Evolutionary conservation across 495 filamentous ascomycete species (phyloP).

Genomic region (Penicillium egyptiacum): DNA sequence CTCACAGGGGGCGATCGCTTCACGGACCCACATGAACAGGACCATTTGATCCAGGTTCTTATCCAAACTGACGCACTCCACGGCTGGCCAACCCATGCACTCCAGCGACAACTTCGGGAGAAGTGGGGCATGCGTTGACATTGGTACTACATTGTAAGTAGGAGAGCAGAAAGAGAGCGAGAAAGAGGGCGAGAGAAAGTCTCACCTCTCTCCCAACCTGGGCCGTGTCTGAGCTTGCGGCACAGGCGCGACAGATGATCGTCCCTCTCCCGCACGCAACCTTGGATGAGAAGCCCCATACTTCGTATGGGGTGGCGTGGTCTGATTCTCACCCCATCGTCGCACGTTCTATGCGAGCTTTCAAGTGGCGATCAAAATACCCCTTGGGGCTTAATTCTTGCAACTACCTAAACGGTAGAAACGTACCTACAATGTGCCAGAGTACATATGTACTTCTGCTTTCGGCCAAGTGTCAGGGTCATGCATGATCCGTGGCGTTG

Average conservation of each 20-base stretch:
- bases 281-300: neutral
- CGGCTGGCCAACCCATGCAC: constrained; percentile 29
- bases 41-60: constrained; percentile 26
- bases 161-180: neutral
- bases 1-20: constrained; percentile 28
- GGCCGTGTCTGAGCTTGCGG: neutral
- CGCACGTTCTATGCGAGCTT: neutral
- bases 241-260: neutral
- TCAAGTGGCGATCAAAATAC: neutral
- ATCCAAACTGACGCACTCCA: constrained; percentile 20
- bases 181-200: neutral
- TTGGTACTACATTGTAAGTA: neutral
- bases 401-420: neutral
- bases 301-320: neutral
- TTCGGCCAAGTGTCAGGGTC: constrained; percentile 8
- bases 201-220: neutral
- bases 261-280: neutral
- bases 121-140: constrained; percentile 25
- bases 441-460: neutral
- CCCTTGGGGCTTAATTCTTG: neutral
- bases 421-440: neutral
- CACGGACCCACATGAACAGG: constrained; percentile 26
- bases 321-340: neutral
- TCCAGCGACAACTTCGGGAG: constrained; percentile 27
- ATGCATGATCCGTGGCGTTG: constrained; percentile 3